A percentile compares a stretch with the other conserved stretches of the same genome.
Evolutionary conservation across 495 filamentous ascomycete species (phyloP).

Genomic region (Hyaloscypha variabilis): DNA sequence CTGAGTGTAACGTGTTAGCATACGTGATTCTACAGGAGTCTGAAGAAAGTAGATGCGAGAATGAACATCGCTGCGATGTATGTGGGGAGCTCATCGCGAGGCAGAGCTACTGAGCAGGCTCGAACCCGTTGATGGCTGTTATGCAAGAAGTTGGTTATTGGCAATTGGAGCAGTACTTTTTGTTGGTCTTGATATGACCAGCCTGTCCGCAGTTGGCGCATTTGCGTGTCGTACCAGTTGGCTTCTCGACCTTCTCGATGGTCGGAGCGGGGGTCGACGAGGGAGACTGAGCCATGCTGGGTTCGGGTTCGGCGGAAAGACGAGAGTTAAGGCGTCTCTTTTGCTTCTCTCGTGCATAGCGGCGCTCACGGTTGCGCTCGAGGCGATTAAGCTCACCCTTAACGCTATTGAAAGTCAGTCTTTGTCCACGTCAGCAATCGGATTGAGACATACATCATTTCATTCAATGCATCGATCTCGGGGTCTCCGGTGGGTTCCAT

Average conservation of each 20-base stretch:
- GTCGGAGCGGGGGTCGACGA: constrained; percentile 30
- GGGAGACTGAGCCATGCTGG: constrained; percentile 49
- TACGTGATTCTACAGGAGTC: constrained; percentile 11
- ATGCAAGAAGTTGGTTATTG: constrained; percentile 27
- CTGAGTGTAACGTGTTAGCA: constrained; percentile 53
- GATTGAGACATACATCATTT: background rate
- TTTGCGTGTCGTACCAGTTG: constrained; percentile 79
- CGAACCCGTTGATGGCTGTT: background rate
- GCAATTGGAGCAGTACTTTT: constrained; percentile 64
- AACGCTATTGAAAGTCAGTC: constrained; percentile 50
- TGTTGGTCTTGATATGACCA: constrained; percentile 99
- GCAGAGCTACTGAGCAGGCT: background rate
- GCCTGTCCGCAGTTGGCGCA: constrained; percentile 96
- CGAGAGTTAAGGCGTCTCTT: constrained; percentile 60
- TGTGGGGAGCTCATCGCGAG: background rate
- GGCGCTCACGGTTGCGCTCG: constrained; percentile 87
- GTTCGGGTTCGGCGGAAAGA: constrained; percentile 42
- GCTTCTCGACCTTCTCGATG: constrained; percentile 50
- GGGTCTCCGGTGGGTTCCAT: constrained; percentile 71
- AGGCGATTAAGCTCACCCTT: constrained; percentile 79
- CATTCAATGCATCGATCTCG: constrained; percentile 48
- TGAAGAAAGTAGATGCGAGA: constrained; percentile 5
- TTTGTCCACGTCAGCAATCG: constrained; percentile 11
- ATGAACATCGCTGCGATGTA: constrained; percentile 18
- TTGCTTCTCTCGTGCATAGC: constrained; percentile 87